Percentiles rank a stretch among this genome's conserved stretches.
Evolutionary conservation across 352 stramenopile species (phyloP).

Genomic region (Phytophthora crassamura): DNA sequence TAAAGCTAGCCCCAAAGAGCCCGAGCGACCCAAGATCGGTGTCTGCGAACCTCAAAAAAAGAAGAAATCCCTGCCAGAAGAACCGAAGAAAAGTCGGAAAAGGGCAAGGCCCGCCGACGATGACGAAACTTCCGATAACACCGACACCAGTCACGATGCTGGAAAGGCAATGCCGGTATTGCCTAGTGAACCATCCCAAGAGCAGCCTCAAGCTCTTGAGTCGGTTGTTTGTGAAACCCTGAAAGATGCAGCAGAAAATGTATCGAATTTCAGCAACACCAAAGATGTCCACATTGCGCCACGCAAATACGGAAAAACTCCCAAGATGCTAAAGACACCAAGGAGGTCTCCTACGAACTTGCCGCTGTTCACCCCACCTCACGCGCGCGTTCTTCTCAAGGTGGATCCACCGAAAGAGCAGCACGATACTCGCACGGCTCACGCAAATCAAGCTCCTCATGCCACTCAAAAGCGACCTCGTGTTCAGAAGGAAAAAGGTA

Average conservation of each 20-base stretch:
- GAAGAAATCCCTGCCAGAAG: not conserved
- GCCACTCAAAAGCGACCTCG: not conserved
- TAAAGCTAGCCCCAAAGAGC: not conserved
- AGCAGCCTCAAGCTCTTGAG: constrained; percentile 3
- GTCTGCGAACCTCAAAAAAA: not conserved
- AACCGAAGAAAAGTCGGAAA: constrained; percentile 1
- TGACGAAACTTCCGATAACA: constrained; percentile 4
- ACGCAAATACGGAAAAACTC: constrained; percentile 35
- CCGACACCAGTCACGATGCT: constrained; percentile 2
- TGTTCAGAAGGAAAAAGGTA: constrained; percentile 15
- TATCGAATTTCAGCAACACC: not conserved
- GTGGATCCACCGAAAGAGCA: constrained; percentile 7
- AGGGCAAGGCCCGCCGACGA: not conserved
- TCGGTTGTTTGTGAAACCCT: not conserved
- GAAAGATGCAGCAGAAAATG: not conserved
- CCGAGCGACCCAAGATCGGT: not conserved
- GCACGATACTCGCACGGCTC: not conserved
- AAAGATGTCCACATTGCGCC: constrained; percentile 6
- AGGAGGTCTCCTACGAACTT: constrained; percentile 14
- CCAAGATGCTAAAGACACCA: constrained; percentile 23
- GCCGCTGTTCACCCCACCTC: constrained; percentile 16
- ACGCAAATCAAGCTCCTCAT: not conserved
- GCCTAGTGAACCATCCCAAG: not conserved
- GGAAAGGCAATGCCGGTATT: not conserved
- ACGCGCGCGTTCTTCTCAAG: constrained; percentile 6